A percentile compares a stretch with the other conserved stretches of the same genome.
Evolutionary conservation across 305 asterid genomes (phyloP).

Genomic region (Lippia alba): DNA sequence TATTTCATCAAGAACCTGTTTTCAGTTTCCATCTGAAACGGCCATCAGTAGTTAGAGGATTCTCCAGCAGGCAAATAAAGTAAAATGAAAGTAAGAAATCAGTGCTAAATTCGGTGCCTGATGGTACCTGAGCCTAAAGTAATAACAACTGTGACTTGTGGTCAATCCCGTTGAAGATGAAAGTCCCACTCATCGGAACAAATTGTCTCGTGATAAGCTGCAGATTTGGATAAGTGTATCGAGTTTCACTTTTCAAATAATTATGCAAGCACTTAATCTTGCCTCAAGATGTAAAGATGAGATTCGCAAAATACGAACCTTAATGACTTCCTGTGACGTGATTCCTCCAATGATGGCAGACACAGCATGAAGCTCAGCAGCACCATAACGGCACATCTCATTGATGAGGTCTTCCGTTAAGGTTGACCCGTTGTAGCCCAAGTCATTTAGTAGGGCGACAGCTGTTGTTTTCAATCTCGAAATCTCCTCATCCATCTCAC

Average conservation of each 20-base stretch:
- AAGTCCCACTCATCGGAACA: constrained; percentile 89
- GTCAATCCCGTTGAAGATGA: constrained; percentile 85
- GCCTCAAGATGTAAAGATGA: neutral
- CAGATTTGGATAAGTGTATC: constrained; percentile 22
- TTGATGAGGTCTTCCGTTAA: constrained; percentile 87
- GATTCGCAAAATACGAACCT: constrained; percentile 53
- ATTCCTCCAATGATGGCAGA: constrained; percentile 93
- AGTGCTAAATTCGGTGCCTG: constrained; percentile 27
- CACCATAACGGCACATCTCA: constrained; percentile 97
- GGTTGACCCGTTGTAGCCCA: constrained; percentile 84
- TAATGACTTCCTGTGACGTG: constrained; percentile 96
- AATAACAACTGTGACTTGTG: constrained; percentile 83
- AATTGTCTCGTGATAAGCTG: constrained; percentile 95
- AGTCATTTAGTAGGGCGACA: constrained; percentile 69
- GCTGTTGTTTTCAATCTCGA: constrained; percentile 89
- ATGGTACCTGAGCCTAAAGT: constrained; percentile 45
- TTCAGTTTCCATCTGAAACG: constrained; percentile 1
- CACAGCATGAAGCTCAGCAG: constrained; percentile 93
- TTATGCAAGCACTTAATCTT: neutral
- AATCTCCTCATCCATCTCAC: constrained; percentile 95
- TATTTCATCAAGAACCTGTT: constrained; percentile 12
- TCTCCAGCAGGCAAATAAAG: too few relatives aligned
- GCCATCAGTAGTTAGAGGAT: constrained; percentile 16
- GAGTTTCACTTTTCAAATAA: constrained; percentile 9
- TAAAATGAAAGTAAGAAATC: too few relatives aligned